phyloP scores from a whole-genome alignment of 805 yeast genomes.

The Hemisphaericaspora nanyangensis region DNA sequence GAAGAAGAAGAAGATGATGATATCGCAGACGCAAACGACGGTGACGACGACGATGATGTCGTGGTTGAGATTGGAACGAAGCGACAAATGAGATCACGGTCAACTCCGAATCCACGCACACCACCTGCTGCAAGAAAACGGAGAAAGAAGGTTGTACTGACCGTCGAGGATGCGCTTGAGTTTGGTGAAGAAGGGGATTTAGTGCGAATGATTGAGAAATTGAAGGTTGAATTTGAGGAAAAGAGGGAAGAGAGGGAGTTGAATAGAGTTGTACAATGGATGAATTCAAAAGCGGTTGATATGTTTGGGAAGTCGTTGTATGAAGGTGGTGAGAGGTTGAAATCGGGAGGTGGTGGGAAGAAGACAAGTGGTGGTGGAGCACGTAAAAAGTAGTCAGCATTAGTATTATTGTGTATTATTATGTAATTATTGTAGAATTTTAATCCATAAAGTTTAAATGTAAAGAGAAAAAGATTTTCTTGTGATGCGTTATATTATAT shows the following conservation, averaged over 20 bases:
- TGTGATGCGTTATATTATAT: too few species aligned
- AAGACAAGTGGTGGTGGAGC: not conserved
- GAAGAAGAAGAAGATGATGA: constrained; percentile 24
- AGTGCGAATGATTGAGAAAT: constrained; percentile 16
- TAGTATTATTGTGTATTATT: too few species aligned
- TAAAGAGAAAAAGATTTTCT: too few species aligned
- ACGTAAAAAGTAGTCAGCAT: not conserved
- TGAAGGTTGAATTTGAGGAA: constrained; percentile 27
- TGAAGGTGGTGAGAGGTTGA: constrained; percentile 47
- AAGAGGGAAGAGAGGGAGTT: constrained; percentile 38
- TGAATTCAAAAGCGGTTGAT: constrained; percentile 54
- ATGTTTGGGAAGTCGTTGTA: constrained; percentile 49
- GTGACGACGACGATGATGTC: constrained; percentile 33
- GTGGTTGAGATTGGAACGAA: constrained; percentile 25
- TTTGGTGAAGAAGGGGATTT: constrained; percentile 26
- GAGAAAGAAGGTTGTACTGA: constrained; percentile 23
- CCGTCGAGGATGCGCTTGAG: constrained; percentile 27
- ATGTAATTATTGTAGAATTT: too few species aligned
- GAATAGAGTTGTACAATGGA: constrained; percentile 56
- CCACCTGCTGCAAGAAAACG: not conserved
- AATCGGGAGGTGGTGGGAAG: too few species aligned
- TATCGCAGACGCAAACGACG: too few species aligned
- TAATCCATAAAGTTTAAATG: too few species aligned
- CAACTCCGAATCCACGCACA: constrained; percentile 18
- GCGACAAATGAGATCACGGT: constrained; percentile 26